Evolutionary conservation across 2,329 filamentous ascomycete genomes (phyloP).

Genomic region (Botrytis paeoniae): DNA sequence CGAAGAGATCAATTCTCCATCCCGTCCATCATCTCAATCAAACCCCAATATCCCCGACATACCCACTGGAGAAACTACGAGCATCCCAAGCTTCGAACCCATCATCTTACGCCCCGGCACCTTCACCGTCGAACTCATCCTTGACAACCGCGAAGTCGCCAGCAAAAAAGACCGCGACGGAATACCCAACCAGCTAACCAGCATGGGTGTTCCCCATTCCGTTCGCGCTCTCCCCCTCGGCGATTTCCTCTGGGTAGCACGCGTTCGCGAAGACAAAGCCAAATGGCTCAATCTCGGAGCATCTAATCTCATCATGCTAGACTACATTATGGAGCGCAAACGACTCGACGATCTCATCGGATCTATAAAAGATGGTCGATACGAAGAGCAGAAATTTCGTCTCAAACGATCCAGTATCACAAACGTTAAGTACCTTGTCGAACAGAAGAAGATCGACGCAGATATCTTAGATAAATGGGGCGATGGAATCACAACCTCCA

Average conservation of each 20-base stretch:
- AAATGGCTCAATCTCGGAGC: conserved; percentile 55
- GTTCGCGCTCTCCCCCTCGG: conserved; percentile 70
- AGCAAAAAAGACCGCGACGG: conserved; percentile 73
- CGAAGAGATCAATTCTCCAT: neutral
- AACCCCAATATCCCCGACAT: conserved; percentile 20
- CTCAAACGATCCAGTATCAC: conserved; percentile 68
- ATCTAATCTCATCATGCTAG: conserved; percentile 69
- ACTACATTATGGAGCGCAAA: conserved; percentile 80
- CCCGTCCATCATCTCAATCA: neutral
- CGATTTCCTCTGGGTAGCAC: conserved; percentile 77
- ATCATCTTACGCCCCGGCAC: conserved; percentile 61
- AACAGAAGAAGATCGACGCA: conserved; percentile 63
- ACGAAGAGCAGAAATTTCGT: conserved; percentile 82
- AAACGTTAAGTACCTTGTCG: conserved; percentile 75
- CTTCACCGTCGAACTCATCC: conserved; percentile 69
- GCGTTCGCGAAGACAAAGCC: conserved; percentile 50
- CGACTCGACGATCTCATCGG: conserved; percentile 74
- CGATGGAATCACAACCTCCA: conserved; percentile 71
- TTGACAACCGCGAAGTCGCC: conserved; percentile 73
- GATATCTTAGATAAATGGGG: conserved; percentile 55
- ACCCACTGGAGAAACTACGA: conserved; percentile 30
- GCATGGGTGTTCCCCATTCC: conserved; percentile 46
- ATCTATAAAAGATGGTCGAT: conserved; percentile 79
- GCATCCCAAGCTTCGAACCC: conserved; percentile 48
- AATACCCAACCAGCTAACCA: conserved; percentile 63